Evolutionary conservation across 345 rosid species (phyloP).

Genomic region (Viola odorata): DNA sequence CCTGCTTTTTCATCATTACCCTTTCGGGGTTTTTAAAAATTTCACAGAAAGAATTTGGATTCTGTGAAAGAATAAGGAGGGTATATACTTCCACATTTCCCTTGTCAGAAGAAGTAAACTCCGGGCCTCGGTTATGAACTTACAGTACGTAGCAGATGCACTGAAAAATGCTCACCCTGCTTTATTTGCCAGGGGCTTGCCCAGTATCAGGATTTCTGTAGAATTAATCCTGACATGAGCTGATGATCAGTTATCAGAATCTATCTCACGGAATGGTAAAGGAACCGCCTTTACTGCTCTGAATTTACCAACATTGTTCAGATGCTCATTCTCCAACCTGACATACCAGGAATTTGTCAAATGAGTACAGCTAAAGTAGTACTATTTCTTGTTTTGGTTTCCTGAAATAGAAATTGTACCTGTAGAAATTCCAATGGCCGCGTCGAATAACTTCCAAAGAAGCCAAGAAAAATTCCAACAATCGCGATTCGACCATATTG

Average conservation of each 20-base stretch:
- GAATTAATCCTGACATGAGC: not conserved
- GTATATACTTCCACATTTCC: too few relatives aligned
- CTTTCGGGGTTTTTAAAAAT: too few relatives aligned
- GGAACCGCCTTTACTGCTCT: constrained; percentile 91
- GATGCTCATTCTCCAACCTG: constrained; percentile 93
- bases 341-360: not conserved
- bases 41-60: too few relatives aligned
- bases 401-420: constrained; percentile 35
- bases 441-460: constrained; percentile 82
- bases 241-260: constrained; percentile 45
- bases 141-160: too few relatives aligned
- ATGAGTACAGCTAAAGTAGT: too few relatives aligned
- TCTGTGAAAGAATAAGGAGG: too few relatives aligned
- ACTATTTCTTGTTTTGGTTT: not conserved
- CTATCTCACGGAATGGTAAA: constrained; percentile 68
- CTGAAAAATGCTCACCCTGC: too few relatives aligned
- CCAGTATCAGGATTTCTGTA: not conserved
- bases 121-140: too few relatives aligned
- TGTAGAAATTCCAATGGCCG: constrained; percentile 98
- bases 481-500: constrained; percentile 41
- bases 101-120: too few relatives aligned
- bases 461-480: constrained; percentile 82
- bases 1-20: too few relatives aligned
- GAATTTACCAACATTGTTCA: constrained; percentile 78
- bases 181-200: not conserved